Conservation (phyloP, 768 basidiomycete genomes). For the Lentinula raphanica region DNA sequence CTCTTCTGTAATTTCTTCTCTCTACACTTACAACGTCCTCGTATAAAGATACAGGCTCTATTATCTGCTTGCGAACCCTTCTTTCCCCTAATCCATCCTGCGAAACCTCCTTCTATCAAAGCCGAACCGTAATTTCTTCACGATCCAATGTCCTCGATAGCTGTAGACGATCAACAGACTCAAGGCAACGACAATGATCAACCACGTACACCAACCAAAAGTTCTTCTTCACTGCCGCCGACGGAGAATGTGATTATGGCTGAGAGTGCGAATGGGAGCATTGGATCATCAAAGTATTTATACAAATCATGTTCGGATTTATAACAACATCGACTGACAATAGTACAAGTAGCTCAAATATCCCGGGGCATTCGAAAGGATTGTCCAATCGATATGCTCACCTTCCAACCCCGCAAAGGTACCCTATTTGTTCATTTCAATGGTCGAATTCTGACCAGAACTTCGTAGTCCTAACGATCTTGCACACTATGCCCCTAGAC, state of each 20-base stretch:
- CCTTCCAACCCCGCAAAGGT: constrained; percentile 8
- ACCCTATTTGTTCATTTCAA: no score
- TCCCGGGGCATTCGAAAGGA: background rate
- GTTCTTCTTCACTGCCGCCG: background rate
- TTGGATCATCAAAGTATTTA: background rate
- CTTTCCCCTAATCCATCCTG: background rate
- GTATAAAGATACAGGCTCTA: background rate
- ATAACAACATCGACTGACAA: background rate
- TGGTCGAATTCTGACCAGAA: background rate
- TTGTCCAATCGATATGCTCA: background rate
- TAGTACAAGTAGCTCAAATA: background rate
- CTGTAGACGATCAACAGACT: background rate
- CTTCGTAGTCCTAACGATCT: constrained; percentile 3
- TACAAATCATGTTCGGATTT: background rate
- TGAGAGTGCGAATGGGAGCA: background rate
- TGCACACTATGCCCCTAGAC: background rate
- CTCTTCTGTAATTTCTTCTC: background rate
- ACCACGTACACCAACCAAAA: background rate
- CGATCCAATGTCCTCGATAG: background rate
- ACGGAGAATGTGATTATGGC: background rate
- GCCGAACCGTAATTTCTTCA: background rate
- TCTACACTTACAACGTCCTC: background rate
- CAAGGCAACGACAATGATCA: background rate
- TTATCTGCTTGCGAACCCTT: background rate
- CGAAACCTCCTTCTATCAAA: background rate